Base-by-base conservation (phyloP, 495 filamentous ascomycete genomes). In the Evernia prunastri region DNA sequence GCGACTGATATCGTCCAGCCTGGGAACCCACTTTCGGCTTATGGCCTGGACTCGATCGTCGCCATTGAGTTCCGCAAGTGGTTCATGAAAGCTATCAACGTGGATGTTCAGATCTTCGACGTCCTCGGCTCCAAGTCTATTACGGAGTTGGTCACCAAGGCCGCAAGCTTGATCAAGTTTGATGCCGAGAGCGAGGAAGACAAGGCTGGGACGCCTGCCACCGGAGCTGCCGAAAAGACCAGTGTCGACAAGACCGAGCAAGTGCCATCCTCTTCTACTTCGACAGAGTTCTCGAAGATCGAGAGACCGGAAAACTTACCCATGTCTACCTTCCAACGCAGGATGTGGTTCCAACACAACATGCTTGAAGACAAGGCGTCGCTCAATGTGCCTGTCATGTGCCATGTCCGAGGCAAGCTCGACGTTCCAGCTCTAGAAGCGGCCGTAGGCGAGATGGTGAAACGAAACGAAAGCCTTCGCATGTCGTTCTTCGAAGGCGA, bases 41-140 rank as follows among this genome's bases (percentile, higher is more conserved):
- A 74, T 53, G 75, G 75, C 17, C 67, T 79, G 29, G 77, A 79
- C 58, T 79, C 77, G 4, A 70, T 79, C 25, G 75, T 76, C 49
- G 74, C 76, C 0, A 73, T 77, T 17, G 75, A 75, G 8, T 67
- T 79, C 18, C 74, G 77, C 18, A 78, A 77, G 49, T 79, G 77
- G 77, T 70, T 78, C 17, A 47, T 63, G 63, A 64, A 64, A 49
- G 51, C 68, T 36, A 63, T 61, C 29, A 54, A 61, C 31, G 66
- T 67, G 3, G 66, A 61, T 59, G 56, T 70, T 23, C 57, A 60
- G 35, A 59, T 71, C 15, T 70, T 72, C 25, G 70, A 72, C 25
- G 59, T 72, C n/a, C 60, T 72, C 31, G 66, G 66, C 39, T 61
- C 63, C 43, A 65, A 66, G 51, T 67, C 63, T 7, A 72, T 71